A percentile compares a stretch with the other conserved stretches of the same genome.
These are phyloP conservation scores for Xylaria sp. DNA, from an alignment of 2,329 filamentous ascomycete species.

Conservation along the genomic window DNA sequence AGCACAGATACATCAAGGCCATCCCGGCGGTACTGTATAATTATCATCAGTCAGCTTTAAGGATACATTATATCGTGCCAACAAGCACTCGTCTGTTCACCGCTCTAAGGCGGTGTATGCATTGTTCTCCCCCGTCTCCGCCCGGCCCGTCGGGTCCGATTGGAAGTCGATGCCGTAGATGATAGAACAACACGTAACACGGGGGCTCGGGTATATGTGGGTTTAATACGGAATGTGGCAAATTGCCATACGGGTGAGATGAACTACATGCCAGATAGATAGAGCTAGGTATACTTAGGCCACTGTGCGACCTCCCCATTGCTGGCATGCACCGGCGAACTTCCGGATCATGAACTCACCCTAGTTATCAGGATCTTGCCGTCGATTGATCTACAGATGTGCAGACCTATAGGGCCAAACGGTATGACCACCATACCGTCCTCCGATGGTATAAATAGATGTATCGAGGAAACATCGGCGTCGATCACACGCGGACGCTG, in stretches of 20 bases:
- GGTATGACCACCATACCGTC: not conserved
- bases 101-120: not conserved
- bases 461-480: not conserved
- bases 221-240: not conserved
- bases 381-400: not conserved
- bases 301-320: not conserved
- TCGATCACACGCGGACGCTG: not conserved
- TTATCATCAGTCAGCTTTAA: too few species aligned
- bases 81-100: not conserved
- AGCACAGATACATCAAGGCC: too few species aligned
- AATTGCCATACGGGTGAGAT: not conserved
- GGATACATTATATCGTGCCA: not conserved
- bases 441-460: not conserved
- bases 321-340: not conserved
- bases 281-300: not conserved
- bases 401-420: not conserved
- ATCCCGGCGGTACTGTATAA: too few species aligned
- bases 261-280: not conserved
- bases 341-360: not conserved
- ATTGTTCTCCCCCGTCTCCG: not conserved
- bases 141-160: constrained; percentile 1
- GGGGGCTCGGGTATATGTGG: not conserved
- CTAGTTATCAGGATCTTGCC: not conserved
- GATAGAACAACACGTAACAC: not conserved
- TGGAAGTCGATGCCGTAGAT: constrained; percentile 6